Base-by-base conservation (phyloP, 257 asterid species). In the Salvia hispanica region DNA sequence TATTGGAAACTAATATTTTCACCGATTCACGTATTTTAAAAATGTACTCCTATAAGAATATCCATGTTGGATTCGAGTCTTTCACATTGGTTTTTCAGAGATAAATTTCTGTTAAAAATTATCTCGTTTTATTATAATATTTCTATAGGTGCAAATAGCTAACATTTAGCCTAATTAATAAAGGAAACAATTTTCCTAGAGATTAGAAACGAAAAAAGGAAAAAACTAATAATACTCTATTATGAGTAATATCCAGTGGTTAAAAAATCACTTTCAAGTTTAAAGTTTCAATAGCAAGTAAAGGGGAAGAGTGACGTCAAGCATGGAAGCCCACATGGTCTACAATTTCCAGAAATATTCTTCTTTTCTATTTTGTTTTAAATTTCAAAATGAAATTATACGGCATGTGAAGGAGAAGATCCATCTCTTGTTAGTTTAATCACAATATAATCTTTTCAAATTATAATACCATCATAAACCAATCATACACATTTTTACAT, bases 371-470 rank as follows among this genome's bases (percentile, higher is more conserved):
- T 3, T n/a, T 9, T 55, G 15, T 33, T 40, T 28, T 3, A 12
- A 51, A 45, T 55, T 66, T 75, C 44, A 59, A 71, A 70, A 76
- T 72, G 76, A 78, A 40, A 62, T 65, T 53, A 71, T 67, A 81
- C 73, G 60, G 81, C 91, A 86, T 82, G 92, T 85, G 92, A 82
- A 72, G 66, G 64, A 76, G 78, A 85, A 82, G 85, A 84, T 85
- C 81, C 87, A 82, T 44, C 64, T 46, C 65, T 70, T 64, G 2
- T 57, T 47, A 46, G 54, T 47, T 65, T 71, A 73, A 74, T 65
- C 51, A 45, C 14, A 46, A 63, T 6, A 28, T 62, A 33, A 64
- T 58, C 62, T 51, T 55, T 63, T 45, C 59, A 48, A 52, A 48
- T 25, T 25, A 25, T 74, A 34, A 57, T 55, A 55, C 50, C 40